phyloP scores from a whole-genome alignment of 2,329 filamentous ascomycete species.

The Clarireedia homoeocarpa region DNA sequence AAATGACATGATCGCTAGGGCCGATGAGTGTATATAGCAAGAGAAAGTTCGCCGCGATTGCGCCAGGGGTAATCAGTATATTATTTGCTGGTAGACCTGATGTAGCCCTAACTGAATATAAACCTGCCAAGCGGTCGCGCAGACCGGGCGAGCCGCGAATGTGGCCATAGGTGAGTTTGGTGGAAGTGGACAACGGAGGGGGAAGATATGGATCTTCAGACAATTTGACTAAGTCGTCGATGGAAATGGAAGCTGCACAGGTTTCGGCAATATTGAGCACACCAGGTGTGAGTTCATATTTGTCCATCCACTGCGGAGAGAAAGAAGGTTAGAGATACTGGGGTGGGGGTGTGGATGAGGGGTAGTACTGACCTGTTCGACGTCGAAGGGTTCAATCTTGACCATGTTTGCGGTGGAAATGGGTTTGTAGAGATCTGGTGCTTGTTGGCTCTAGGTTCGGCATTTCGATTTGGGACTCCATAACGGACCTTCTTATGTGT shows the following conservation, averaged over 20 bases:
- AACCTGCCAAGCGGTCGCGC: slow-evolving; percentile 53
- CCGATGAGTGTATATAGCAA: slow-evolving; percentile 64
- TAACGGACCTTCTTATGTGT: slow-evolving; percentile 14
- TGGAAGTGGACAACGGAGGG: slow-evolving; percentile 43
- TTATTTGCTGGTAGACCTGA: slow-evolving; percentile 47
- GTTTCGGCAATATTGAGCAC: slow-evolving; percentile 71
- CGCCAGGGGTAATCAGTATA: slow-evolving; percentile 70
- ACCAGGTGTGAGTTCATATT: slow-evolving; percentile 46
- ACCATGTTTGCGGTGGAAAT: slow-evolving; percentile 38
- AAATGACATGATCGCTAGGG: slow-evolving; percentile 74
- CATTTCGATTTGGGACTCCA: slow-evolving; percentile 8
- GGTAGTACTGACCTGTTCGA: slow-evolving; percentile 53
- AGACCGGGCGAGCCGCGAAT: slow-evolving; percentile 61
- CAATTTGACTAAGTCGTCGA: slow-evolving; percentile 56
- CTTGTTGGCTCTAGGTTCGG: slow-evolving; percentile 9
- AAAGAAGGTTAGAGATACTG: slow-evolving; percentile 10
- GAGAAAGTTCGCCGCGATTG: slow-evolving; percentile 81
- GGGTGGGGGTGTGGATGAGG: not conserved
- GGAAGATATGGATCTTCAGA: slow-evolving; percentile 43
- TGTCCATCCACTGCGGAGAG: slow-evolving; percentile 50
- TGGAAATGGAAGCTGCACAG: slow-evolving; percentile 66
- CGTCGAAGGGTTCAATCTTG: slow-evolving; percentile 54
- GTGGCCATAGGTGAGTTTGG: slow-evolving; percentile 62
- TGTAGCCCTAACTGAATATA: slow-evolving; percentile 51
- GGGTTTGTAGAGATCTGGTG: not conserved